Evolutionary conservation across 2,329 filamentous ascomycete species (phyloP).

Genomic region (Laburnicola sp.): DNA sequence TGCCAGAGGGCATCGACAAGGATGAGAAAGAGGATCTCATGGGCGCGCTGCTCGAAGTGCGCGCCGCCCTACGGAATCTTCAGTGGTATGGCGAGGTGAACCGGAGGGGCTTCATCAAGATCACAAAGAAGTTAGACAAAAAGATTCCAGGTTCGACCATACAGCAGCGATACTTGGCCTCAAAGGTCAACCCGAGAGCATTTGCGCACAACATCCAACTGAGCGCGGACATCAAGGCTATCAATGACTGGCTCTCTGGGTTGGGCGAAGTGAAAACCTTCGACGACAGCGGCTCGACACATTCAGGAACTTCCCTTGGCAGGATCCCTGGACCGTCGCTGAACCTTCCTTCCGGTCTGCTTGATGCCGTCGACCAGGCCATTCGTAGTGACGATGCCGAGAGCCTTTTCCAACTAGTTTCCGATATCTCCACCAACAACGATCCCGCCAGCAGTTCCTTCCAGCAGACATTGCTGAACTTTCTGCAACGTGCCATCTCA

Average conservation of each 20-base stretch:
- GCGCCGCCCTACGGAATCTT: slow-evolving; percentile 83
- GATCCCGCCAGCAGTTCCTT: slow-evolving; percentile 54
- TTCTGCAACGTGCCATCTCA: slow-evolving; percentile 77
- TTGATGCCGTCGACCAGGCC: slow-evolving; percentile 73
- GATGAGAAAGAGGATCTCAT: slow-evolving; percentile 92
- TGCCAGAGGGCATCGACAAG: slow-evolving; percentile 73
- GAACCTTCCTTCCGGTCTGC: slow-evolving; percentile 67
- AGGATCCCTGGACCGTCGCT: slow-evolving; percentile 75
- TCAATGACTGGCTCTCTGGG: slow-evolving; percentile 90
- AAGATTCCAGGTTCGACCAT: slow-evolving; percentile 76
- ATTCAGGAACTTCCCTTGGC: slow-evolving; percentile 71
- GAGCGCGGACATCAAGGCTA: slow-evolving; percentile 62
- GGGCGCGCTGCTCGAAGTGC: slow-evolving; percentile 84
- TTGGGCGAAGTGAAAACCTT: slow-evolving; percentile 75
- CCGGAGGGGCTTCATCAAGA: slow-evolving; percentile 91
- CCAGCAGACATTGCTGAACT: slow-evolving; percentile 73
- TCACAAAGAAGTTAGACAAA: slow-evolving; percentile 98
- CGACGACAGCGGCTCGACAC: slow-evolving; percentile 74
- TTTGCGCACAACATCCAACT: slow-evolving; percentile 77
- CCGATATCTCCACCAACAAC: slow-evolving; percentile 59
- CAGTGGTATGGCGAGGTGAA: slow-evolving; percentile 99
- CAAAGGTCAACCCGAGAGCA: slow-evolving; percentile 84
- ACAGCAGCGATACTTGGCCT: slow-evolving; percentile 83
- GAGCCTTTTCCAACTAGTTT: slow-evolving; percentile 59
- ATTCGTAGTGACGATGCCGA: slow-evolving; percentile 69